These are phyloP conservation scores for Coemansia linderi DNA, from an alignment of 371 early-diverging fungal genomes.

Conservation along the genomic window DNA sequence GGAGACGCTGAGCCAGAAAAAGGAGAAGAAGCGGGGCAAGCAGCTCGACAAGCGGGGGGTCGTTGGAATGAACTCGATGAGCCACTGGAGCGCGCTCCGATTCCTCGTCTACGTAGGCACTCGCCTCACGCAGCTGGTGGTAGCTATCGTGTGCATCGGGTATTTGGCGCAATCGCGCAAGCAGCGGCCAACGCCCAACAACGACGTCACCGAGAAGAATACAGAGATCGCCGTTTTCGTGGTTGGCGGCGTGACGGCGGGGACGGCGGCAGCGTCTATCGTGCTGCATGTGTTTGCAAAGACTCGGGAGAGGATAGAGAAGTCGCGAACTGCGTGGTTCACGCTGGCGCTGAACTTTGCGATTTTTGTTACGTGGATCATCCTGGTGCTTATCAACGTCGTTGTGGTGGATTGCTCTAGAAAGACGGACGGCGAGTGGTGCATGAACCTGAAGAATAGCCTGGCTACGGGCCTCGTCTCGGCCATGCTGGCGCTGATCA, in stretches of 20 bases:
- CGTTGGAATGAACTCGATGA: slow-evolving; percentile 31
- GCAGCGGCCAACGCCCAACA: slow-evolving; percentile 6
- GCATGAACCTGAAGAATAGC: slow-evolving; percentile 25
- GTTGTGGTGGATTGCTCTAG: slow-evolving; percentile 37
- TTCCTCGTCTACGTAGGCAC: slow-evolving; percentile 28
- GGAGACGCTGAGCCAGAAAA: not conserved
- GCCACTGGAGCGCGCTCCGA: slow-evolving; percentile 22
- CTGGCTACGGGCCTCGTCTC: slow-evolving; percentile 42
- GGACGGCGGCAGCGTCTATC: slow-evolving; percentile 22
- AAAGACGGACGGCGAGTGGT: slow-evolving; percentile 36
- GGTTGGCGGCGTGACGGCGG: slow-evolving; percentile 29
- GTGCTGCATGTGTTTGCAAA: slow-evolving; percentile 30
- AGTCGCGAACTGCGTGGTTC: slow-evolving; percentile 30
- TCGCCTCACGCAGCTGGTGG: slow-evolving; percentile 26
- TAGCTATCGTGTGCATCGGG: slow-evolving; percentile 41
- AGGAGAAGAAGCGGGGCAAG: not conserved
- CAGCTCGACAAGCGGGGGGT: not conserved
- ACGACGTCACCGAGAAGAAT: slow-evolving; percentile 16
- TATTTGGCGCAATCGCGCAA: slow-evolving; percentile 32
- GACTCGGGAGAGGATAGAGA: slow-evolving; percentile 29
- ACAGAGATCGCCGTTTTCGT: slow-evolving; percentile 32
- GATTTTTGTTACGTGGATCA: slow-evolving; percentile 37
- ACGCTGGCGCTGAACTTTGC: slow-evolving; percentile 30
- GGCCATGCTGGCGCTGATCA: slow-evolving; percentile 37
- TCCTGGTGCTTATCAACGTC: slow-evolving; percentile 42